These are phyloP conservation scores for Solanum dulcamara DNA, from an alignment of 257 asterid genomes.

Conservation along the genomic window DNA sequence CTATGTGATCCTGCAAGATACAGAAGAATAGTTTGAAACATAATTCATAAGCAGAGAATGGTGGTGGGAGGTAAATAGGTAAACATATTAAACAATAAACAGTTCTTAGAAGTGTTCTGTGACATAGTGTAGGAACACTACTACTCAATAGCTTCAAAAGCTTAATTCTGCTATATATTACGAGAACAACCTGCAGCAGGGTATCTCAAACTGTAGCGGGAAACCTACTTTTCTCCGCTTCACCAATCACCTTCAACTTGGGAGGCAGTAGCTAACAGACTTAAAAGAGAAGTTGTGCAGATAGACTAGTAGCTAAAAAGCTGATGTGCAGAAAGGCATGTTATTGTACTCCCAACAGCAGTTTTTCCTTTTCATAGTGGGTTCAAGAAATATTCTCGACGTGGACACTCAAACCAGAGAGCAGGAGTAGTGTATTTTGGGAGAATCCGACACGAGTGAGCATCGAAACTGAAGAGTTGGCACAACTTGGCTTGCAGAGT, in stretches of 20 bases:
- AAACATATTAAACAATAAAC: not conserved
- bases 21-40: not conserved
- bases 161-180: not conserved
- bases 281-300: not conserved
- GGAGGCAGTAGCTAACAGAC: not conserved
- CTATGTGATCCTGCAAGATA: slow-evolving; percentile 32
- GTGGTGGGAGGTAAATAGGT: not conserved
- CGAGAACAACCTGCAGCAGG: not conserved
- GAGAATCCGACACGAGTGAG: not conserved
- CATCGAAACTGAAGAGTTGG: too few species aligned
- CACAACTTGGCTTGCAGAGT: too few species aligned
- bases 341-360: not conserved
- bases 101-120: not conserved
- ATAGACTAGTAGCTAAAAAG: not conserved
- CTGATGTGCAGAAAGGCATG: not conserved
- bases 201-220: not conserved
- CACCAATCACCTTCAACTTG: not conserved
- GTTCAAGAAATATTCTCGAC: not conserved
- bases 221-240: not conserved
- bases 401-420: not conserved
- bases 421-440: not conserved
- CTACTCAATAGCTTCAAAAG: not conserved
- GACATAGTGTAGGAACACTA: not conserved
- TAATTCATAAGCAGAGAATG: not conserved
- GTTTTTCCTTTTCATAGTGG: not conserved